phyloP scores from a whole-genome alignment of 2,329 filamentous ascomycete genomes.

The Aspergillus aculeatus region DNA sequence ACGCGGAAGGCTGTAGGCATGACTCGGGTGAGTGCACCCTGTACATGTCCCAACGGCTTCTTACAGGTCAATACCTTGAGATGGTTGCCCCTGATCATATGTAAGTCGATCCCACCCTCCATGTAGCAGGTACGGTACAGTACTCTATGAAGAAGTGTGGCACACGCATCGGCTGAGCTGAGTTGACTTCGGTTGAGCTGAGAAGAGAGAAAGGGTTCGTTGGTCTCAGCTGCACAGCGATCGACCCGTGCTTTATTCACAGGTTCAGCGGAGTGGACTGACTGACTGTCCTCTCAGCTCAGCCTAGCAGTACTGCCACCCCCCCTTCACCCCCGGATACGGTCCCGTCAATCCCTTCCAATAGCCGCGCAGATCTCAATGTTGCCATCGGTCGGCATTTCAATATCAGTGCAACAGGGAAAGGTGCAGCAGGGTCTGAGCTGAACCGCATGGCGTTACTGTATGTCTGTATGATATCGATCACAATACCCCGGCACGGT shows the following conservation, averaged over 20 bases:
- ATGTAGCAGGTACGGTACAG: no score
- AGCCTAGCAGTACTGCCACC: background rate
- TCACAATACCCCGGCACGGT: background rate
- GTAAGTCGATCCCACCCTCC: background rate
- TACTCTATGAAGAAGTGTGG: background rate
- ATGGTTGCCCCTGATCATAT: background rate
- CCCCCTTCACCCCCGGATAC: background rate
- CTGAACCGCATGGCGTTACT: background rate
- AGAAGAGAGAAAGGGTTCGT: background rate
- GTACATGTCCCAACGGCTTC: background rate
- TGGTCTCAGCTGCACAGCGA: background rate
- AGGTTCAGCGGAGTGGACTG: background rate
- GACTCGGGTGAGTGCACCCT: background rate
- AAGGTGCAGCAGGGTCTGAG: background rate
- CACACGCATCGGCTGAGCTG: background rate
- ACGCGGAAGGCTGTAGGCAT: constrained; percentile 7
- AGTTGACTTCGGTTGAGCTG: background rate
- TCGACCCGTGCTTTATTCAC: background rate
- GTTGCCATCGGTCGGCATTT: constrained; percentile 1
- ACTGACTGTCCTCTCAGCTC: no score
- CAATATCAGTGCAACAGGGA: constrained; percentile 4
- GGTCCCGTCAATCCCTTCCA: constrained; percentile 1
- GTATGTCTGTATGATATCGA: constrained; percentile 2
- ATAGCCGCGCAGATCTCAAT: constrained; percentile 1
- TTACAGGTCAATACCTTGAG: background rate